phyloP scores from a whole-genome alignment of 768 basidiomycete genomes.

The Crepidotus variabilis region DNA sequence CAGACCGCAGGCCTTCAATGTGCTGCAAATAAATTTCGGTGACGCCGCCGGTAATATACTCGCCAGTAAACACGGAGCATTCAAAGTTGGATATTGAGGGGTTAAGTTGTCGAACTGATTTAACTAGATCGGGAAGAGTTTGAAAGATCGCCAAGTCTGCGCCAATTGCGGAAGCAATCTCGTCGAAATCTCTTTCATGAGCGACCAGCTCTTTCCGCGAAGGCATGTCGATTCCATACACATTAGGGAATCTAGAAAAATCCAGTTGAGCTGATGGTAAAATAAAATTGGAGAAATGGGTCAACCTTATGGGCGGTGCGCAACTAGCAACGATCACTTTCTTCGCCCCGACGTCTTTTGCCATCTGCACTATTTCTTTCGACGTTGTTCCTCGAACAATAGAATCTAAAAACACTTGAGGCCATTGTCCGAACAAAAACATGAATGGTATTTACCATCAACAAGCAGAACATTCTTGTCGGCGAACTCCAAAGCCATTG shows the following conservation, averaged over 20 bases:
- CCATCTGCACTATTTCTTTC: slow-evolving; percentile 99
- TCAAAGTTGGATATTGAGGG: slow-evolving; percentile 76
- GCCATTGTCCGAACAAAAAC: neutral
- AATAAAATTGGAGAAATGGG: neutral
- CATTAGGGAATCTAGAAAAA: slow-evolving; percentile 73
- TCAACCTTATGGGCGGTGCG: slow-evolving; percentile 90
- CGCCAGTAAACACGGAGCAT: slow-evolving; percentile 96
- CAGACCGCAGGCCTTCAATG: slow-evolving; percentile 76
- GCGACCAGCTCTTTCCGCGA: slow-evolving; percentile 92
- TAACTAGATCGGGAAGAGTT: slow-evolving; percentile 81
- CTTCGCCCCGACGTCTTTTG: slow-evolving; percentile 96
- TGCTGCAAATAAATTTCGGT: slow-evolving; percentile 75
- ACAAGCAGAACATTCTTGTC: slow-evolving; percentile 92
- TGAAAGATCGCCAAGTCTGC: slow-evolving; percentile 97
- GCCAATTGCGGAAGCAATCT: slow-evolving; percentile 80
- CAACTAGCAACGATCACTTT: slow-evolving; percentile 96
- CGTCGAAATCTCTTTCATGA: slow-evolving; percentile 62
- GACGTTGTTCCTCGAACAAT: slow-evolving; percentile 99
- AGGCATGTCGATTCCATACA: slow-evolving; percentile 99
- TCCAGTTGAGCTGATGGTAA: slow-evolving; percentile 1
- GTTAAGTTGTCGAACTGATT: slow-evolving; percentile 85
- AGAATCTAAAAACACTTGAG: slow-evolving; percentile 58
- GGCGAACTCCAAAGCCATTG: slow-evolving; percentile 96
- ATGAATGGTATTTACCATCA: slow-evolving; percentile 59
- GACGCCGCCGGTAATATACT: slow-evolving; percentile 94